Evolutionary conservation across 371 early-diverging fungal genomes (phyloP), one percentile per base, ranked within the genome.

Genomic region (Actinomucor elegans): DNA sequence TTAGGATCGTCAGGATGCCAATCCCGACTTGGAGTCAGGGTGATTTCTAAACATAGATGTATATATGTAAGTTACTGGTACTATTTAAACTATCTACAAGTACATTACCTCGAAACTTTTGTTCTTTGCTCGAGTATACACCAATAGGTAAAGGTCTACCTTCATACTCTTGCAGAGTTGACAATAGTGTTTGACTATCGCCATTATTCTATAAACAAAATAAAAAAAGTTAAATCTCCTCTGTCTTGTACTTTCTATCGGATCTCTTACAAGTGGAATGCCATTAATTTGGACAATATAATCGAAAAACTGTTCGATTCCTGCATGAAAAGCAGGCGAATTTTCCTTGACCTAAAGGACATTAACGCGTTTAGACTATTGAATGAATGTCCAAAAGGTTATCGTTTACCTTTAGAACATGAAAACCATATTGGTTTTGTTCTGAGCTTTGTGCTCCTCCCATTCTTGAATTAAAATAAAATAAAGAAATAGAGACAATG

Each of bases 271-370:
- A 52, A 86, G 66, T 35, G 75, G 63, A 32, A 72, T 64, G 15
- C 85, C 88, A 41, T 90, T 83, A 54, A 88, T 75, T 18, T 76
- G 71, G 14, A 85, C 75, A 55, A 91, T 85, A 50, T 86, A 90
- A 63, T 89, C 90, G 64, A 91, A 91, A 63, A 85, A 91, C 10
- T 86, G 85, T 14, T 86, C 79, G 36, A 91, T 80, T 28, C 90
- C 90, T 53, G 87, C 85, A 17, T 61, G 67, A 38, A 76, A 72
- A 8, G 89, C 89, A 24, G 91, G 90, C 14, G 87, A 86, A 62
- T 41, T 52, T 18, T 43, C 55, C 32, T 55, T 53, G 12, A 57
- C 38, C 56, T 49, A 44, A 4, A 1, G n/a, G n/a, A n/a, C n/a
- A n/a, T n/a, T n/a, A n/a, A n/a, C n/a, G n/a, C n/a, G n/a, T n/a